Base-by-base conservation (phyloP, 2,329 filamentous ascomycete species). In the Metarhizium robertsii region DNA sequence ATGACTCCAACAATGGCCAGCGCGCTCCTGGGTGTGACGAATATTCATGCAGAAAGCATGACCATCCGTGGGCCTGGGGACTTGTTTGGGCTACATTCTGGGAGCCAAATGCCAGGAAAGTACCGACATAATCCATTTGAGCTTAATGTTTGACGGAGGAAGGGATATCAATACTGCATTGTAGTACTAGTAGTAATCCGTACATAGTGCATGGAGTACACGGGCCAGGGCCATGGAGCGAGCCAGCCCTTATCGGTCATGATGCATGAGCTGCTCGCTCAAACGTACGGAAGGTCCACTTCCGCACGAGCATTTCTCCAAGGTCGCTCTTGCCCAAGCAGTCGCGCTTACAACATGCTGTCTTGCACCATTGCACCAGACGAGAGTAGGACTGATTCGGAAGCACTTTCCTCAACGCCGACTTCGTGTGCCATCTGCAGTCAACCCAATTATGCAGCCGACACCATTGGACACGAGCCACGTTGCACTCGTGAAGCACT, bases 401-500 rank as follows among this genome's bases (percentile, higher is more conserved):
- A 45, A 45, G 45, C 46, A 53, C 36, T 53, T 50, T 53, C 50
- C 49, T 34, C 20, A 50, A 48, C 45, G 45, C 30, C 47, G 50
- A 29, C 45, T 18, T 43, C 45, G 6, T 50, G 38, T 50, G 45
- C 54, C 38, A 38, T 11, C 34, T 32, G 14, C n/a, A 32, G 36
- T 14, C n/a, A 18, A 38, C 7, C 32, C 32, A 34, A 34, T 11
- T 14, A 8, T 47, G 36, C 38, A 30, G n/a, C 53, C 13, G 29
- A 45, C 34, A 18, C 36, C 40, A 25, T 13, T 45, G 61, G 60
- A 67, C 59, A 60, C 64, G 64, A 65, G 67, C 67, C 67, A 69
- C 67, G 67, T 69, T 68, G 67, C 67, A 69, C 61, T 56, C n/a
- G 20, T 20, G 18, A 34, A 45, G 18, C 5, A n/a, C 3, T 30